Evolutionary conservation across 2,329 filamentous ascomycete genomes (phyloP), one percentile per base, ranked within the genome.

Genomic region (Pseudogymnoascus sp.): DNA sequence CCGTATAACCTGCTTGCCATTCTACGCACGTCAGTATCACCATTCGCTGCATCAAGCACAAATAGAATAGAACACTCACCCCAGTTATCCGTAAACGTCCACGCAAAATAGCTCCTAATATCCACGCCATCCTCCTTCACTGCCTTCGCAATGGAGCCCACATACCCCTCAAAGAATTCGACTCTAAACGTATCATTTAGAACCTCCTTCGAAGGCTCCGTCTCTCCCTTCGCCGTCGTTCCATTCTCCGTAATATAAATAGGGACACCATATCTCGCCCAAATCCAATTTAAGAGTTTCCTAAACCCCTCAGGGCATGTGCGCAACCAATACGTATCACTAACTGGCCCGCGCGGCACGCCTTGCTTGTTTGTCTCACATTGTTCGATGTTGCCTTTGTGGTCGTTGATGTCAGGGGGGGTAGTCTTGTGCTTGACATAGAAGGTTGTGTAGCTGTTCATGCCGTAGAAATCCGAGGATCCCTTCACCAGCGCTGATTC

Each of bases 381-480:
- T 1, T 86, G 82, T 70, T 95, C 89, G 33, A 96, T 78, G 75
- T 96, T 89, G 61, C 91, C 91, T 10, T 85, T 78, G 75, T 85
- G 86, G 77, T 96, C 91, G 59, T 89, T 81, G 4, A 79, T 78
- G 1, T 84, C 80, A 0, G 89, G 77, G 59, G 82, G 78, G 5
- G 81, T 82, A 8, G 83, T 81, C 71, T 85, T 84, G 77, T 93
- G 87, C 74, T 86, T 87, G 78, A 96, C 87, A 77, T 90, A 96
- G 81, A 95, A 90, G 72, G 90, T 88, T 59, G 90, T 93, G 80
- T 96, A 96, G 81, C 92, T 89, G 80, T 96, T 96, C 90, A 93
- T 93, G 75, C 90, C 91, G 76, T 96, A 96, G 77, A 96, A 96
- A 79, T 96, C 91, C 75, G 93, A 95, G 72, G 88, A 91, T 14